A percentile compares a stretch with the other conserved stretches of the same genome.
Evolutionary conservation across 2,329 filamentous ascomycete genomes (phyloP).

Genomic region (Exophiala aquamarina): DNA sequence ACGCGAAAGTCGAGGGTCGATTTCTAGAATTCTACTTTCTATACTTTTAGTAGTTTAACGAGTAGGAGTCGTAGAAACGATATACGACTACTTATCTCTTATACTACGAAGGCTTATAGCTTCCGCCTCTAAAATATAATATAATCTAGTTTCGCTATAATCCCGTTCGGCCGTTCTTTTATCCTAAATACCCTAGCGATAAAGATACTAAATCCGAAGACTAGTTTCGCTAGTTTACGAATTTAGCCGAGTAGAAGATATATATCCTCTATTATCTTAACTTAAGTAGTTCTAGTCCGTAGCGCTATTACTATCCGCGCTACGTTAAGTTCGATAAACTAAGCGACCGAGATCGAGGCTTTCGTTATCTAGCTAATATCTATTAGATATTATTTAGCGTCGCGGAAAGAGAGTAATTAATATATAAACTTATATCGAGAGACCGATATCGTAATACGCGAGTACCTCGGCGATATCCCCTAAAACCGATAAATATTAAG

Average conservation of each 20-base stretch:
- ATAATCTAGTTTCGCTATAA: slow-evolving; percentile 7
- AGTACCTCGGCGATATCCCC: no score
- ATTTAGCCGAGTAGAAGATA: slow-evolving; percentile 6
- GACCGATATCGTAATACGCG: background rate
- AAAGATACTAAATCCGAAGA: background rate
- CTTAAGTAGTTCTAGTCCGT: background rate
- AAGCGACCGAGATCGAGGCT: background rate
- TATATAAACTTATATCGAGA: background rate
- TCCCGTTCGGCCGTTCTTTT: slow-evolving; percentile 4
- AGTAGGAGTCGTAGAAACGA: background rate
- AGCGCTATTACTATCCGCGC: slow-evolving; percentile 3
- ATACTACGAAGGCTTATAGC: background rate
- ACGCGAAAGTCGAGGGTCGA: background rate
- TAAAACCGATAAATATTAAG: no score
- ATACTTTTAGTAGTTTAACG: slow-evolving; percentile 5
- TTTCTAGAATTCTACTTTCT: slow-evolving; percentile 7
- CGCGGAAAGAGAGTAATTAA: slow-evolving; percentile 5
- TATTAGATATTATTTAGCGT: slow-evolving; percentile 4
- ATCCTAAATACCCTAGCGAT: slow-evolving; percentile 5
- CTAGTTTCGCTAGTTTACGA: slow-evolving; percentile 4
- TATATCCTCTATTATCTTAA: background rate
- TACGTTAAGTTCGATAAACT: background rate
- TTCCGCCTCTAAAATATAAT: slow-evolving; percentile 3
- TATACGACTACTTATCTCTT: background rate
- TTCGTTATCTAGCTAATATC: slow-evolving; percentile 6